Base-by-base conservation (phyloP, 1,284 basidiomycete genomes). In the Boletus holoroseus region DNA sequence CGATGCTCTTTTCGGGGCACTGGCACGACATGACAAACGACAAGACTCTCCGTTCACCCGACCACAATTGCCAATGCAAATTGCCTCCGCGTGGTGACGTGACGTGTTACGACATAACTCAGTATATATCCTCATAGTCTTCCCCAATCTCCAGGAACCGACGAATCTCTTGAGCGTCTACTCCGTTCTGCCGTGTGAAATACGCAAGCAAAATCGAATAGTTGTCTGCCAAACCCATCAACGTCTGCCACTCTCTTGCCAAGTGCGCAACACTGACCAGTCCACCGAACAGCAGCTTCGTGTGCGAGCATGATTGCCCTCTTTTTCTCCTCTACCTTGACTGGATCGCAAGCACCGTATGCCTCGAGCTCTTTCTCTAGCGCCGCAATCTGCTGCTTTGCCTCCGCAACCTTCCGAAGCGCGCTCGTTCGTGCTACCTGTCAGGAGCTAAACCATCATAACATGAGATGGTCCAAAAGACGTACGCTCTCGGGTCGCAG, bases 291-390 rank as follows among this genome's bases (percentile, higher is more conserved):
- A 7, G 86, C 80, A 3, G 89, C 90, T 61, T 91, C 88, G 54
- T 84, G 87, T 6, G 87, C 88, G 4, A 92, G 73, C 34, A 77
- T 75, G 7, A 82, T 74, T 0, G 83, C 88, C 37, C 83, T 71
- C 50, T 76, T 81, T 66, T 83, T 87, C 61, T 85, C 81, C 64
- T 90, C 87, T 32, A 92, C 76, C 62, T 83, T 86, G 44, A 74
- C 76, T 0, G 91, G 91, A 68, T 94, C 89, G 55, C 88, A 91
- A 7, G 87, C 85, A 39, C 88, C 88, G 59, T 89, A 91, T 37
- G 81, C 80, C 13, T 72, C 74, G 1, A 92, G 76, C 65, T 94
- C 89, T 6, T 71, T 69, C 59, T 87, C 78, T 38, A 91, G 73
- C n/a, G 69, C 71, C 2, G 64, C 69, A 2, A 85, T 72, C 55